Base-by-base conservation (phyloP, 371 early-diverging fungal species). In the Gilbertella persicaria region DNA sequence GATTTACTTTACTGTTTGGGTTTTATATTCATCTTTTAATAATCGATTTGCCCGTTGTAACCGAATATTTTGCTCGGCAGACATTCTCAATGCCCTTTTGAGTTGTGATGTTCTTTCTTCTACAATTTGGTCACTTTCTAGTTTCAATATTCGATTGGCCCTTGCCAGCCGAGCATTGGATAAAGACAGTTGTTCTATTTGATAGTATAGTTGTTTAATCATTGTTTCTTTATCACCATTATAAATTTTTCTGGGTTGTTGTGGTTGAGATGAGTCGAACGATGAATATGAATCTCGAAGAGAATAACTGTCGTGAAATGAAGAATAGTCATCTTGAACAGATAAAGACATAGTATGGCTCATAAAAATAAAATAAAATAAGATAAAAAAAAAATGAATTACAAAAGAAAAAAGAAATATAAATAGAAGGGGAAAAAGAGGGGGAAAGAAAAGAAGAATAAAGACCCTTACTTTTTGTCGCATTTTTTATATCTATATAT, bases 1-100 rank as follows among this genome's bases (percentile, higher is more conserved):
- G 16, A 45, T 58, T 25, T 47, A 56, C 53, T 57, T 46, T 50
- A 65, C 57, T 53, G 57, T 42, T 38, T 53, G 45, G 19, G 47
- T 45, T 41, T 59, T 37, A 14, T 65, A 50, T 17, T 78, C 78
- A 36, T 71, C 62, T 42, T 66, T 54, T 37, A 74, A 44, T 17
- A 78, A 50, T 49, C 73, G 46, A 52, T 69, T 70, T 17, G 64
- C 64, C 26, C 78, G 62, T 29, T 78, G 78, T 21, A 78, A 49
- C 42, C 74, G 61, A 36, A 78, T 67, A 50, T 78, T 78, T 39
- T 67, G 67, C n/a, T 62, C 56, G 10, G 54, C 35, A 17, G 74
- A 57, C 19, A 57, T 58, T 20, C 58, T 62, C 30, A 78, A 72
- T 36, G 72, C 68, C 51, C 70, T 53, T 58, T 67, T 65, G 26